These are phyloP conservation scores for Zasmidium citrigriseum DNA, from an alignment of 2,329 filamentous ascomycete species.

Conservation along the genomic window DNA sequence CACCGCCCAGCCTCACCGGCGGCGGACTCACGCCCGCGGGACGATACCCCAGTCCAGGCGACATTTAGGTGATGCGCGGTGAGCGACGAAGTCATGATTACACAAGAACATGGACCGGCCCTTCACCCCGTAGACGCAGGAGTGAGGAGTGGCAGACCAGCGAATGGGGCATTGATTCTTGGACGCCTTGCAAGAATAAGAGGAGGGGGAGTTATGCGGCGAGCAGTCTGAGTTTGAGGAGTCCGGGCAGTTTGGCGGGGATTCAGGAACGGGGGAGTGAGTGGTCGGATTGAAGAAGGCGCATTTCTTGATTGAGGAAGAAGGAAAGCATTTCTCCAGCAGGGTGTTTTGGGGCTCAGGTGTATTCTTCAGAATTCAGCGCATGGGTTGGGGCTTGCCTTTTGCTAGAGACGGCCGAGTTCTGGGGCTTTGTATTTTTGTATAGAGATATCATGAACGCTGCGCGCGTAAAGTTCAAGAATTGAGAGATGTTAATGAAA, in stretches of 20 bases:
- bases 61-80: slow-evolving; percentile 5
- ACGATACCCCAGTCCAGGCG: slow-evolving; percentile 32
- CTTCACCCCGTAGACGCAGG: background rate
- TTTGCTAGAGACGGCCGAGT: no score
- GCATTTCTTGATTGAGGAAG: background rate
- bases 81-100: background rate
- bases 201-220: background rate
- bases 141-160: background rate
- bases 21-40: slow-evolving; percentile 30
- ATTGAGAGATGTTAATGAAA: no score
- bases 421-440: no score
- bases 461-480: no score
- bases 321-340: no score
- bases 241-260: background rate
- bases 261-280: background rate
- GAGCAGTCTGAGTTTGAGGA: background rate
- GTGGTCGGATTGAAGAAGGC: background rate
- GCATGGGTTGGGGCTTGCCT: no score
- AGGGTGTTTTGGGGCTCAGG: no score
- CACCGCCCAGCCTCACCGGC: slow-evolving; percentile 17
- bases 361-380: no score
- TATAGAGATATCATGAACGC: no score
- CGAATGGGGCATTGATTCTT: background rate
- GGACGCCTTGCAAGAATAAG: background rate
- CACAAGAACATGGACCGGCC: background rate